Evolutionary conservation across 306 rosid species (phyloP).

Genomic region (Erythrophleum fordii): DNA sequence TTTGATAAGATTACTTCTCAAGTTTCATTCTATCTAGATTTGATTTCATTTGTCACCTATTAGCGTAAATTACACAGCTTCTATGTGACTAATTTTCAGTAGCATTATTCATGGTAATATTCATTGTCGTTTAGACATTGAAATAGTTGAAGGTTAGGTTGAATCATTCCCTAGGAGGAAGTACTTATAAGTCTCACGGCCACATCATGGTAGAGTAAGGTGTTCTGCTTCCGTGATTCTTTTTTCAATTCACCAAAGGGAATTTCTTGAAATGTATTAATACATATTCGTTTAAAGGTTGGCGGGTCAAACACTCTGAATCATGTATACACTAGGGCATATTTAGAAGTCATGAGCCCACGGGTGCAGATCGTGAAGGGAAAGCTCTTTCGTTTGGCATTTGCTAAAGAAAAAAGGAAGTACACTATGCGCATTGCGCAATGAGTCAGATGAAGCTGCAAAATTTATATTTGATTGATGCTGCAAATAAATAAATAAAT

Average conservation of each 20-base stretch:
- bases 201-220: not conserved
- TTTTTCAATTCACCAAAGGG: not conserved
- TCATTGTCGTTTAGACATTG: not conserved
- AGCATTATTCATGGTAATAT: not conserved
- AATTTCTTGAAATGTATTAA: not conserved
- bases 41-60: not conserved
- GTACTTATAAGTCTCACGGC: not conserved
- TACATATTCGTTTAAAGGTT: not conserved
- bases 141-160: not conserved
- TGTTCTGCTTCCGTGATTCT: not conserved
- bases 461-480: not conserved
- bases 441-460: not conserved
- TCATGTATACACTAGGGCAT: too few species aligned
- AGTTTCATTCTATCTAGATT: not conserved
- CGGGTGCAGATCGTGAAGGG: not conserved
- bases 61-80: not conserved
- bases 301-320: not conserved
- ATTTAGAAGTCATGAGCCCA: not conserved
- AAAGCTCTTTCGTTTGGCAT: not conserved
- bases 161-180: not conserved
- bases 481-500: too few species aligned
- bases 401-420: too few species aligned
- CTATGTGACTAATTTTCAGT: not conserved
- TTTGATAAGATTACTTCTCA: not conserved
- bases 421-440: not conserved